phyloP scores from a whole-genome alignment of 2,329 filamentous ascomycete species.

The Aspergillus eucalypticola region DNA sequence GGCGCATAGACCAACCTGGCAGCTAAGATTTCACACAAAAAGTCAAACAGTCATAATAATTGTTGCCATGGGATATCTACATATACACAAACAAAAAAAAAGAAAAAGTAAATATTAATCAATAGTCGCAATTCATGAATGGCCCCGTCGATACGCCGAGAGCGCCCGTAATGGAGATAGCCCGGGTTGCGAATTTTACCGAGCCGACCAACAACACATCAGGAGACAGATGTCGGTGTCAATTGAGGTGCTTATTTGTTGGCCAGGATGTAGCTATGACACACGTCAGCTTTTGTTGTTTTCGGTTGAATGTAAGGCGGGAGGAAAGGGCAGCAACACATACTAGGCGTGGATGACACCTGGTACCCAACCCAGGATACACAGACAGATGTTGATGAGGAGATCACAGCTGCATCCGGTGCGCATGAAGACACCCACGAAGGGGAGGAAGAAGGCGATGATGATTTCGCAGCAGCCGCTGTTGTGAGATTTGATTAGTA shows the following conservation, averaged over 20 bases:
- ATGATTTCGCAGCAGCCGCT: conserved; percentile 7
- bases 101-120: neutral
- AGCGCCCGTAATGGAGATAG: neutral
- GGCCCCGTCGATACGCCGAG: neutral
- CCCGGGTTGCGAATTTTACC: too few relatives aligned
- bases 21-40: neutral
- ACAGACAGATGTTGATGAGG: conserved; percentile 8
- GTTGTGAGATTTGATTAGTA: neutral
- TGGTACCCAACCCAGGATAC: conserved; percentile 6
- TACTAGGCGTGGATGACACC: conserved; percentile 10
- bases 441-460: conserved; percentile 9
- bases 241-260: neutral
- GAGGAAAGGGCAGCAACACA: neutral
- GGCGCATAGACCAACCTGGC: neutral
- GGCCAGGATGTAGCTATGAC: conserved; percentile 6
- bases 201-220: neutral
- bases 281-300: neutral
- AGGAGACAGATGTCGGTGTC: neutral
- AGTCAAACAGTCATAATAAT: neutral
- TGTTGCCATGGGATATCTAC: neutral
- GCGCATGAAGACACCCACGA: conserved; percentile 8
- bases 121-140: neutral
- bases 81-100: too few relatives aligned
- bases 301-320: neutral
- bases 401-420: conserved; percentile 7